Base-by-base conservation (phyloP, 176 grass and related monocot species). In the Carex littledalei region DNA sequence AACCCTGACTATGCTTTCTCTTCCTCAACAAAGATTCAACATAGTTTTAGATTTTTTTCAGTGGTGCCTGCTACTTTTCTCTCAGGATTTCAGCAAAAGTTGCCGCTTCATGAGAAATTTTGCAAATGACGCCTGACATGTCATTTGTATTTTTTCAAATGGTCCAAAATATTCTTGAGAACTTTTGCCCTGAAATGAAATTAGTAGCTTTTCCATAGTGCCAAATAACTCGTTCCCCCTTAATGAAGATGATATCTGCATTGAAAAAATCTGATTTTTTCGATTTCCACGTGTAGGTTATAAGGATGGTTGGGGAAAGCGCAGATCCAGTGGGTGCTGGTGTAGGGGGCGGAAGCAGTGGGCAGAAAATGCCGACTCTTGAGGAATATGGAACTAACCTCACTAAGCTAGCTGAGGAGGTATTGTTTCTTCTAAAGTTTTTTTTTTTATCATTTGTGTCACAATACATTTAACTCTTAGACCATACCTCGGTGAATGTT, bases 301-400 rank as follows among this genome's bases (percentile, higher is more conserved):
- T 99, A 91, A 83, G 96, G 87, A 99, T 99, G 96, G 91, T 99
- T 79, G 96, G 96, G 26, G 96, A 99, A 86, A 99, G 91, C 69
- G 91, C 96, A 3, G 96, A 99, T 91, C 91, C 91, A 62, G 90
- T 95, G 45, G 93, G 95, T 88, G 95, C 93, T 74, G 93, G 89
- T 82, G 92, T 98, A 89, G 95, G 93, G 31, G 95, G 95, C 18
- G 95, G 91, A 77, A 93, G 89, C 68, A 93, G 95, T 84, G 93
- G 96, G 5, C 91, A 93, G 87, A 99, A 99, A 87, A 94, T 95
- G 93, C 96, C 96, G 6, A 99, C 96, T 17, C 96, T 99, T 68
- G 96, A 99, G 86, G 96, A 99, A 77, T 99, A 99, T 18, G 96
- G 96, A 76, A 99, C 96, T 88, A 99, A 94, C 87, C 89, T 99